phyloP scores from a whole-genome alignment of 805 yeast genomes.

The Sugiyamaella marilandica region DNA sequence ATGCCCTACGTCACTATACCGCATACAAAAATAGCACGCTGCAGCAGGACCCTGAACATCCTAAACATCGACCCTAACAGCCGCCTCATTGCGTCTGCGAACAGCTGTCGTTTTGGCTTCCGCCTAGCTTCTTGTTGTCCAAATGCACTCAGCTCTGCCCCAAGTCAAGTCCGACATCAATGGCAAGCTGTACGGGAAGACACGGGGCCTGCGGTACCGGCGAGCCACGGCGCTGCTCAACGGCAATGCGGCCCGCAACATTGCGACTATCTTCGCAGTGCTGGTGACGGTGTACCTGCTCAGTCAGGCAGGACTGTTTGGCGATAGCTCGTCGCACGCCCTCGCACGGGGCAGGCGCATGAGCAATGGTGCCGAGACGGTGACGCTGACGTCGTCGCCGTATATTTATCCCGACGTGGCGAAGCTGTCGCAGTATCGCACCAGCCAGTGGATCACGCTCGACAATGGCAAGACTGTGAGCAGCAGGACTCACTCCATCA shows the following conservation, averaged over 20 bases:
- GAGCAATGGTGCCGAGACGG: slow-evolving; percentile 16
- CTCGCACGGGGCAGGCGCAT: slow-evolving; percentile 3
- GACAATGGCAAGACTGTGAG: slow-evolving; percentile 21
- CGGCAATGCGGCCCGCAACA: not conserved
- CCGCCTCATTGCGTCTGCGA: not conserved
- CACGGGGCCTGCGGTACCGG: not conserved
- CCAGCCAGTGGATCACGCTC: slow-evolving; percentile 25
- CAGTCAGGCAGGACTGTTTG: slow-evolving; percentile 1
- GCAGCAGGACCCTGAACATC: not conserved
- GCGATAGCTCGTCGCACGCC: not conserved
- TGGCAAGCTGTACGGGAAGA: slow-evolving; percentile 4
- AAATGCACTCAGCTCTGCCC: slow-evolving; percentile 24
- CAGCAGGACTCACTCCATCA: slow-evolving; percentile 20
- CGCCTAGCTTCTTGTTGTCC: no score
- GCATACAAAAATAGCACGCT: no score
- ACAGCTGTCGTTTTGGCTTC: no score
- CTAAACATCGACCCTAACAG: not conserved
- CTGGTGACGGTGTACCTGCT: slow-evolving; percentile 6
- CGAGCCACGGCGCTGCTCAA: not conserved
- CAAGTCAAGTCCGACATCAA: slow-evolving; percentile 5
- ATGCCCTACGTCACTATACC: no score
- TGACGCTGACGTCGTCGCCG: slow-evolving; percentile 12
- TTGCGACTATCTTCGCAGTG: slow-evolving; percentile 2
- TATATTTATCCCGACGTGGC: slow-evolving; percentile 26
- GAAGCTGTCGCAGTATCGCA: slow-evolving; percentile 23